A percentile compares a stretch with the other conserved stretches of the same genome.
phyloP scores from a whole-genome alignment of 2,329 filamentous ascomycete species.

The Venturia oleaginea region DNA sequence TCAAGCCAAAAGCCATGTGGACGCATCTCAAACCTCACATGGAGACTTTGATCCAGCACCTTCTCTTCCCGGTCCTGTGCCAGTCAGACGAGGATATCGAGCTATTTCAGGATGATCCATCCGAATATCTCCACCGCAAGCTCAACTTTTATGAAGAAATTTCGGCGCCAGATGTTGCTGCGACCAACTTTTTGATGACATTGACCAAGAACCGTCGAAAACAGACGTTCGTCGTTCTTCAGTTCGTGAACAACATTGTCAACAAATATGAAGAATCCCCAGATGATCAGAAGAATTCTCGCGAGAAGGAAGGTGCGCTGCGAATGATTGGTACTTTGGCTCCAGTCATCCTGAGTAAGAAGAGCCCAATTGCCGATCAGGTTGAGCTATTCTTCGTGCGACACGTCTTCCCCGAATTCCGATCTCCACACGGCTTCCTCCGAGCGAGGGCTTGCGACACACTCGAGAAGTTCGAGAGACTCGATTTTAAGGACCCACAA shows the following conservation, averaged over 20 bases:
- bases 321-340: slow-evolving; percentile 95
- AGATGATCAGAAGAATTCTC: slow-evolving; percentile 82
- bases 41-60: slow-evolving; percentile 84
- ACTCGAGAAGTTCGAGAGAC: slow-evolving; percentile 90
- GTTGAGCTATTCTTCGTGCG: slow-evolving; percentile 98
- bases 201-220: slow-evolving; percentile 91
- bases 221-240: slow-evolving; percentile 89
- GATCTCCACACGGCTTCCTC: slow-evolving; percentile 82
- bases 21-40: slow-evolving; percentile 85
- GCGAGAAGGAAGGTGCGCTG: slow-evolving; percentile 92
- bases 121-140: slow-evolving; percentile 94
- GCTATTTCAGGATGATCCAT: slow-evolving; percentile 86
- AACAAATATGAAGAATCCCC: slow-evolving; percentile 81
- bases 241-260: slow-evolving; percentile 90
- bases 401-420: slow-evolving; percentile 97
- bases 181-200: slow-evolving; percentile 91
- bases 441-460: slow-evolving; percentile 94
- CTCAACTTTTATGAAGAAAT: slow-evolving; percentile 98
- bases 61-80: slow-evolving; percentile 92
- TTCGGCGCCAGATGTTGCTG: slow-evolving; percentile 86
- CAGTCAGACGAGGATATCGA: slow-evolving; percentile 87
- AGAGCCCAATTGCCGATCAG: slow-evolving; percentile 94
- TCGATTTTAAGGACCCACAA: slow-evolving; percentile 88
- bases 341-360: slow-evolving; percentile 91
- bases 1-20: slow-evolving; percentile 97